Evolutionary conservation across 2,329 filamentous ascomycete genomes (phyloP), one percentile per base, ranked within the genome.

Genomic region (Dactylellina drechsleri): DNA sequence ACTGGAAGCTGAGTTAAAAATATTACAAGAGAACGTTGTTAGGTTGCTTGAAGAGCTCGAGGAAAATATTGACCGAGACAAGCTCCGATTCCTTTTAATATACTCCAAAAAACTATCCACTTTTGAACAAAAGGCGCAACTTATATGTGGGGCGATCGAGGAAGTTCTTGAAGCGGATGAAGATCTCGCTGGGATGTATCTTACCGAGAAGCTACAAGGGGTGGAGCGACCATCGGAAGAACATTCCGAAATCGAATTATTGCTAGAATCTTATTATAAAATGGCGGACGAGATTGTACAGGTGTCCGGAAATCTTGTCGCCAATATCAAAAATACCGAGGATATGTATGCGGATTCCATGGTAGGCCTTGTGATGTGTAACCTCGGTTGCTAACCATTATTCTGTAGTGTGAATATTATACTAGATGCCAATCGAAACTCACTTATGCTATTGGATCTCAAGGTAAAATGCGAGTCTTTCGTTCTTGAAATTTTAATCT

Each of bases 271-370:
- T 1, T 99, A 99, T 82, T 92, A 98, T 82, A 98, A 98, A 82
- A 90, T 99, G 49, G 94, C 93, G 78, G 95, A 99, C 81, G 95
- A 99, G 84, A 97, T 98, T 79, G 94, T 97, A 7, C 94, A 99
- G 82, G 92, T 96, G 77, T 92, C 93, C 15, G 91, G 92, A 76
- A 98, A 96, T 82, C 83, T 98, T 78, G 93, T 98, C 66, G 94
- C 91, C 8, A 93, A 92, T 78, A 99, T 99, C 81, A 88, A 95
- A 79, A 99, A 98, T 83, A 99, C 95, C 0, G 95, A 99, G 83
- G 95, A 99, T 83, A 96, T 99, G 92, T 96, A 86, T 83, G 90
- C 83, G 13, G 43, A 7, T 28, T n/a, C 43, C 4, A 2, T n/a
- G 7, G 16, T 18, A n/a, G 13, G 13, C 15, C 13, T 15, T 47